A percentile compares a stretch with the other conserved stretches of the same genome.
Conservation (phyloP, 2,329 filamentous ascomycete species). For the Epichloe aotearoae region DNA sequence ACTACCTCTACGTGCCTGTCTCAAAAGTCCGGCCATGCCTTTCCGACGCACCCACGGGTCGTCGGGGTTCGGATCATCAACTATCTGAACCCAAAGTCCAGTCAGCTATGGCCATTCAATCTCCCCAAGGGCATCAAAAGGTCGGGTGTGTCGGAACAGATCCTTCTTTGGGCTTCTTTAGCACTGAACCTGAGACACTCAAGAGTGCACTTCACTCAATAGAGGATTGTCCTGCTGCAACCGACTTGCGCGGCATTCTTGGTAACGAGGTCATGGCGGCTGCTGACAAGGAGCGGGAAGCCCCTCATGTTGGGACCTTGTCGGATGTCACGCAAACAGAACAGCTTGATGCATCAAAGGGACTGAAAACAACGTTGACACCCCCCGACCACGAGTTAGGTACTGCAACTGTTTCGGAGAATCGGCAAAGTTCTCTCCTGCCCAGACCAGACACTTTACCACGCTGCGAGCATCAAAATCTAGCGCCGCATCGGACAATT, state of each 20-base stretch:
- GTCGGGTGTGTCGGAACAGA: background rate
- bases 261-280: background rate
- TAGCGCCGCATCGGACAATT: background rate
- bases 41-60: constrained; percentile 2
- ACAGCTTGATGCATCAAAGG: background rate
- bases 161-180: background rate
- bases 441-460: background rate
- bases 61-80: background rate
- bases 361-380: background rate
- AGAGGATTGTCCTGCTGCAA: background rate
- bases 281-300: background rate
- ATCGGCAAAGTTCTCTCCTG: background rate
- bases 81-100: background rate
- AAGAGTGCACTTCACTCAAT: background rate
- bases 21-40: constrained; percentile 12
- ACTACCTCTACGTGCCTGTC: constrained; percentile 5
- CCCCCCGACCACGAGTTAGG: too few species aligned
- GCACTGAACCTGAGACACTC: background rate
- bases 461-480: background rate
- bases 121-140: background rate
- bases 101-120: background rate
- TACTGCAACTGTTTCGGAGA: background rate
- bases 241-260: background rate
- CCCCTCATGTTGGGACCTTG: background rate
- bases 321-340: background rate